These are phyloP conservation scores for Coemansia sp. DNA, from an alignment of 192 early-diverging fungal genomes.

Conservation along the genomic window DNA sequence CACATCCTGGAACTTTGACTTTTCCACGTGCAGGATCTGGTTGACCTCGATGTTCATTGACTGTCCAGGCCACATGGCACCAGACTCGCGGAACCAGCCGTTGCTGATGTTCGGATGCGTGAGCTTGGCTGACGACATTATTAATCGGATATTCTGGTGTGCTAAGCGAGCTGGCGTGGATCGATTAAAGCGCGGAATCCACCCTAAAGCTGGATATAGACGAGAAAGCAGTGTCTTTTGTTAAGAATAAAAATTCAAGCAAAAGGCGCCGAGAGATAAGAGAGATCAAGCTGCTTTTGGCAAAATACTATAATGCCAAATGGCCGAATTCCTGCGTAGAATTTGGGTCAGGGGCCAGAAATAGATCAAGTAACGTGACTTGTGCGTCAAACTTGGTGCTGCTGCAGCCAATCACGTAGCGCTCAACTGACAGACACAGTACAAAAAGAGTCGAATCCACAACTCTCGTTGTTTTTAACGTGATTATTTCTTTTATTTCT, in stretches of 20 bases:
- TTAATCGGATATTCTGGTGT: background rate
- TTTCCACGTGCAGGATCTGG: conserved; percentile 93
- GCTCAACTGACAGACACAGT: background rate
- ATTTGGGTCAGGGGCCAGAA: background rate
- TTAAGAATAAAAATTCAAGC: background rate
- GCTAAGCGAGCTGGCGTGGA: background rate
- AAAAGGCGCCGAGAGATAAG: conserved; percentile 2
- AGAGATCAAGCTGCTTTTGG: background rate
- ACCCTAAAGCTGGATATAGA: background rate
- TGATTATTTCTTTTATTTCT: conserved; percentile 3
- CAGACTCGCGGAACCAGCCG: conserved; percentile 96
- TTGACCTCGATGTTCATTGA: conserved; percentile 94
- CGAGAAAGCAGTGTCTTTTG: background rate
- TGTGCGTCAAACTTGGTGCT: background rate
- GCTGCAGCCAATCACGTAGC: background rate
- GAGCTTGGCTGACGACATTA: conserved; percentile 46
- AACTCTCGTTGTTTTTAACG: too few species aligned
- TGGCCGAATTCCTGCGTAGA: background rate
- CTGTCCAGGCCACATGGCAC: conserved; percentile 97
- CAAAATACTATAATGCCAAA: background rate
- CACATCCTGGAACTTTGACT: conserved; percentile 95
- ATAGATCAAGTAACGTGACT: conserved; percentile 5
- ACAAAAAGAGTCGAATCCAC: background rate
- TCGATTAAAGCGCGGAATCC: background rate
- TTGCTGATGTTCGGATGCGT: conserved; percentile 90